Base-by-base conservation (phyloP, 768 basidiomycete species). In the Boletellus sp. region DNA sequence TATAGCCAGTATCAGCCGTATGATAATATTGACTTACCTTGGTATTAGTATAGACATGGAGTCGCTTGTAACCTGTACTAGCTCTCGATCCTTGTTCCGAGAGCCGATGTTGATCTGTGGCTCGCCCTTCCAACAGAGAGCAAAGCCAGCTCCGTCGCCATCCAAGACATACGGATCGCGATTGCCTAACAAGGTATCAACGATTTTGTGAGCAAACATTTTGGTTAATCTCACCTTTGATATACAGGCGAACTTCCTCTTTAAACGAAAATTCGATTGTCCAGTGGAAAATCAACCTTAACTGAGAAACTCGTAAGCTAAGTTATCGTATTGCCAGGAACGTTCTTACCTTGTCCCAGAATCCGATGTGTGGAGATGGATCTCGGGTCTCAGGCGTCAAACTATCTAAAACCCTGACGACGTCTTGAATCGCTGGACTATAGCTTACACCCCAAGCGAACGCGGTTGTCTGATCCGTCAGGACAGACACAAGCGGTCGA, bases 381-480 rank as follows among this genome's bases (percentile, higher is more conserved):
- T 98, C 94, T 39, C 81, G 78, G 43, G 90, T 81, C 17, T 87
- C 75, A 55, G 83, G 83, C 3, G 88, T 81, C 47, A 98, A 62
- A 2, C 85, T 85, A 49, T 96, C 94, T 23, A 97, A 63, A 17
- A 94, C 76, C 39, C 83, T 79, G 76, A 90, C 84, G 39, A 96
- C 65, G 62, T 96, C 94, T 62, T 94, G 90, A 20, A 90, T 87
- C 2, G 84, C 86, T 16, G 93, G 86, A 39, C 81, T 79, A 54
- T 92, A 90, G 54, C 93, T 94, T 38, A 92, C 80, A 15, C 89
- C 89, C 94, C 94, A 98, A 15, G 86, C 81, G 53, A 96, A 78
- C 33, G 84, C 79, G 1, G 91, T 89, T 5, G 84, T 76, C 28
- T 72, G 74, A 19, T 78, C 69, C 5, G 86, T 81, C n/a, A 74